A percentile compares a stretch with the other conserved stretches of the same genome.
Evolutionary conservation across 257 asterid genomes (phyloP).

Genomic region (Datura wrightii): DNA sequence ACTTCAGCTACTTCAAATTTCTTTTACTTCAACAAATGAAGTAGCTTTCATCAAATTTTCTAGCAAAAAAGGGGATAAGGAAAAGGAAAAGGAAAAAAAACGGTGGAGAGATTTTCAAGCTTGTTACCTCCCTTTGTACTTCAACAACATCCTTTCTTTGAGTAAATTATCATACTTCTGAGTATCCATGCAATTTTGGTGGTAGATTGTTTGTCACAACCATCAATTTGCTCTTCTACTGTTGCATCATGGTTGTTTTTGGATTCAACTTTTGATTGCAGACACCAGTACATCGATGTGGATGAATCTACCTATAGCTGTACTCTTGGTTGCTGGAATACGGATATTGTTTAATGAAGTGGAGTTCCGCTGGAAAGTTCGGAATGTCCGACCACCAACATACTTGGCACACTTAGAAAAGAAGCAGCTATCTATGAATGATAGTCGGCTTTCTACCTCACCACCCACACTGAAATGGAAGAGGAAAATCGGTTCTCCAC

Average conservation of each 20-base stretch:
- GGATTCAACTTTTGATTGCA: slow-evolving; percentile 51
- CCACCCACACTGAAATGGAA: slow-evolving; percentile 82
- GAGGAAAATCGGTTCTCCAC: slow-evolving; percentile 84
- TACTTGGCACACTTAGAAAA: slow-evolving; percentile 84
- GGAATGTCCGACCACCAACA: slow-evolving; percentile 53
- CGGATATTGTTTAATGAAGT: slow-evolving; percentile 77
- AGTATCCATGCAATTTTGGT: neutral
- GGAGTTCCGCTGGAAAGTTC: slow-evolving; percentile 81
- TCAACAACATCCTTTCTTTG: slow-evolving; percentile 20
- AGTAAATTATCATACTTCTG: slow-evolving; percentile 13
- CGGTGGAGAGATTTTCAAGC: neutral
- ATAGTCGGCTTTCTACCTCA: slow-evolving; percentile 76
- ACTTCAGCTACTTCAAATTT: neutral
- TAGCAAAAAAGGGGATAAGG: neutral
- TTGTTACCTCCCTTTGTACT: neutral
- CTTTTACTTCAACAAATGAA: neutral
- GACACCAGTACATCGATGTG: slow-evolving; percentile 96
- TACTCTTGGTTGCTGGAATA: slow-evolving; percentile 79
- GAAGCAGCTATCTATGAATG: slow-evolving; percentile 86
- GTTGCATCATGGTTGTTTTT: slow-evolving; percentile 1
- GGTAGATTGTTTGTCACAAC: slow-evolving; percentile 22
- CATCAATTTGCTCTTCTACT: slow-evolving; percentile 28
- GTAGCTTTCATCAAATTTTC: neutral
- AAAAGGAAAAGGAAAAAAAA: neutral
- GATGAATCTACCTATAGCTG: slow-evolving; percentile 87